Percentiles rank a stretch among this genome's conserved stretches.
Conservation (phyloP, 768 basidiomycete genomes). For the Kondoa malvinella region DNA sequence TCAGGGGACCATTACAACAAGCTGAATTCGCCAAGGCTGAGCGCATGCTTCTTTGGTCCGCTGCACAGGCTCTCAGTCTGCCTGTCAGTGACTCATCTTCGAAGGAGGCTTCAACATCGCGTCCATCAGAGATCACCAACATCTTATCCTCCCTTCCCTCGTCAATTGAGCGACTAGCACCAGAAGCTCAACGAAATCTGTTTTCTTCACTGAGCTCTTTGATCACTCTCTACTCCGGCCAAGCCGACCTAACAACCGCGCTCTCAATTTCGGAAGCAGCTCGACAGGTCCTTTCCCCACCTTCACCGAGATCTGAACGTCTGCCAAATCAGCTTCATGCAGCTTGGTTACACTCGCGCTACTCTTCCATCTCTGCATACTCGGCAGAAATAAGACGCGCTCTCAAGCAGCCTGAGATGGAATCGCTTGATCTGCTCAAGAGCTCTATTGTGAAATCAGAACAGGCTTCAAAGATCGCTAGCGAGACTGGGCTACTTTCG, state of each 20-base stretch:
- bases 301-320: neutral
- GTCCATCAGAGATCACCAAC: neutral
- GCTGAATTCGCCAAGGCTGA: neutral
- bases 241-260: slow-evolving; percentile 5
- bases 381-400: slow-evolving; percentile 2
- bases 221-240: neutral
- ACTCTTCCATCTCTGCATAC: neutral
- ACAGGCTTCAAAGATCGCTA: neutral
- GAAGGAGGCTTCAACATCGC: neutral
- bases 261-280: slow-evolving; percentile 7
- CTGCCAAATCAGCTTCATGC: neutral
- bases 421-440: neutral
- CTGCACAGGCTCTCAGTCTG: neutral
- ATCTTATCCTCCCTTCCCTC: neutral
- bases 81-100: neutral
- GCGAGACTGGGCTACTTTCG: neutral
- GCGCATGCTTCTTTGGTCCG: neutral
- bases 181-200: neutral
- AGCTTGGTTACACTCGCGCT: neutral
- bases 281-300: neutral
- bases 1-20: neutral
- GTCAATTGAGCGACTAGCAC: neutral
- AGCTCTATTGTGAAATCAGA: neutral
- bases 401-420: neutral
- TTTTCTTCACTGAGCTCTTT: neutral